Base-by-base conservation (phyloP, 192 early-diverging fungal genomes). In the Linnemannia zychae region DNA sequence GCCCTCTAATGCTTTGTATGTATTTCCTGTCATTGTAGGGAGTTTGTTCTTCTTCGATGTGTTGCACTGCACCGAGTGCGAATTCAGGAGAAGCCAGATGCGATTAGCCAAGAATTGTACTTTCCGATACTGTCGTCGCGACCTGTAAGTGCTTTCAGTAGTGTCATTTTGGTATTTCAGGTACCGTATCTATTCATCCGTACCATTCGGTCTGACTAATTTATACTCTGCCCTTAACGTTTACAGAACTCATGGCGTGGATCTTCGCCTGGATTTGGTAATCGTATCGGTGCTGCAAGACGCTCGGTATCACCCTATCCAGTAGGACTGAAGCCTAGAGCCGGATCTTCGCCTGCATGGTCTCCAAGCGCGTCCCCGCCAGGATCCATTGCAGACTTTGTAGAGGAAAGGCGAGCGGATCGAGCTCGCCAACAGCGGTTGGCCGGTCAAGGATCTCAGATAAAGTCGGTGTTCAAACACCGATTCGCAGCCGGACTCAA, bases 401-500 rank as follows among this genome's bases (percentile, higher is more conserved):
- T 84, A 34, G 69, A 60, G 3, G 57, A 37, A 13, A 46, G 50
- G 46, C 71, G 81, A 28, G 48, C 71, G n/a, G 69, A 74, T 34
- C 53, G 81, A 12, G 73, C 44, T 36, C 71, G 74, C 2, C 63
- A 38, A 17, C 75, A 74, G 7, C 53, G 66, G n/a, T 28, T 13
- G 1, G 71, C 20, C 7, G 73, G 53, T n/a, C 76, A 84, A 22
- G 69, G 72, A 7, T 78, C 70, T 20, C 81, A 83, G 34, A 72
- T 84, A 44, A 84, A 84, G 68, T 78, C 82, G 5, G 67, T 84
- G 1, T 84, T 84, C 77, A 84, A 78, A 44, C 72, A 70, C 49
- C 71, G 72, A 44, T 22, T 84, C 22, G 82, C 76, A 13, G 50
- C 71, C 16, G 77, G 82, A 16, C 70, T 84, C 1, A 67, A 57